A percentile compares a stretch with the other conserved stretches of the same genome.
Conservation (phyloP, 352 stramenopile genomes). For the Phytopythium ostracodes region DNA sequence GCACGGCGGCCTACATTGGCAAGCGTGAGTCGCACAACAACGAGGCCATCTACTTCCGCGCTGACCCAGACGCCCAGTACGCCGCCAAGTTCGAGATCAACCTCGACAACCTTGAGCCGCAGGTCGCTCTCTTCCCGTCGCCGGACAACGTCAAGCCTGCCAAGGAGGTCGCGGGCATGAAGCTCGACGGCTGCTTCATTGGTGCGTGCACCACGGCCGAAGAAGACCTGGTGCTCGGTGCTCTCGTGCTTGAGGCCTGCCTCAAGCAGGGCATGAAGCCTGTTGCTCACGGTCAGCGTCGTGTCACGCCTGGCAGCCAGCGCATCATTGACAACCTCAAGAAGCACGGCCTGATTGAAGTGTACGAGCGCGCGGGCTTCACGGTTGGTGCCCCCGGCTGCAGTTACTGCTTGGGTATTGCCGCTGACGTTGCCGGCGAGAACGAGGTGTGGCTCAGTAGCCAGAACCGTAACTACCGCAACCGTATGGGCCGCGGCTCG, state of each 20-base stretch:
- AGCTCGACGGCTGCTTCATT: conserved; percentile 86
- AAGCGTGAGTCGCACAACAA: conserved; percentile 69
- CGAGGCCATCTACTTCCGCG: conserved; percentile 80
- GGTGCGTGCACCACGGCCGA: conserved; percentile 80
- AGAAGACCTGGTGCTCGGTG: conserved; percentile 77
- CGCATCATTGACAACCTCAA: conserved; percentile 82
- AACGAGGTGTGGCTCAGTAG: conserved; percentile 81
- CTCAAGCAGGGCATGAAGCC: conserved; percentile 67
- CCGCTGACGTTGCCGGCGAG: conserved; percentile 74
- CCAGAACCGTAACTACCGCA: conserved; percentile 88
- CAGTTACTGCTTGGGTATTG: conserved; percentile 81
- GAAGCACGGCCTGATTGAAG: conserved; percentile 60
- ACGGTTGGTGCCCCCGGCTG: conserved; percentile 70
- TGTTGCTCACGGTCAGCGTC: conserved; percentile 50
- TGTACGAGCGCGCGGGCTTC: conserved; percentile 83
- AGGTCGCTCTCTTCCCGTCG: conserved; percentile 76
- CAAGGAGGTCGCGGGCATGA: conserved; percentile 59
- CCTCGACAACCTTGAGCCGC: conserved; percentile 57
- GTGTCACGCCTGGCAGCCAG: conserved; percentile 74
- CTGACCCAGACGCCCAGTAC: conserved; percentile 69
- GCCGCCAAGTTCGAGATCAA: conserved; percentile 76
- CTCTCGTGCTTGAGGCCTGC: conserved; percentile 71
- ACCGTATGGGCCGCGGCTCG: conserved; percentile 82
- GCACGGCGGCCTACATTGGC: conserved; percentile 76
- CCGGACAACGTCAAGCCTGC: conserved; percentile 78